Evolutionary conservation across 257 asterid genomes (phyloP).

Genomic region (Solanum sejunctum): DNA sequence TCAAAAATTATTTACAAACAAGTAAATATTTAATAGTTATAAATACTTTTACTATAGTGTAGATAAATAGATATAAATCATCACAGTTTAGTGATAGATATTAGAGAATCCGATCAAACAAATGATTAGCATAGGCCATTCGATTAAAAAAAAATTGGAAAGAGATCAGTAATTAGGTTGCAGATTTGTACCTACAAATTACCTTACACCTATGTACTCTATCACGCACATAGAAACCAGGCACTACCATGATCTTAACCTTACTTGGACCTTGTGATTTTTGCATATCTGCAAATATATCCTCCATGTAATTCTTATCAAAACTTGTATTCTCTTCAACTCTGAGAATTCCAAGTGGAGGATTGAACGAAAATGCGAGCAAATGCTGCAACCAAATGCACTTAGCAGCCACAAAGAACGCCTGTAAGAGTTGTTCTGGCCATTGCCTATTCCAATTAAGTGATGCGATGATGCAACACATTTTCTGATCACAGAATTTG

Average conservation of each 20-base stretch:
- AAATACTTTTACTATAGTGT: too few relatives aligned
- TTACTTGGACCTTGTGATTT: conserved; percentile 35
- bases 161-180: conserved; percentile 2
- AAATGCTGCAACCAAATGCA: conserved; percentile 92
- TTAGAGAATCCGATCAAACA: not conserved
- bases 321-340: conserved; percentile 52
- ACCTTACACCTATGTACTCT: conserved; percentile 74
- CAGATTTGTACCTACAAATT: conserved; percentile 57
- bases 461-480: conserved; percentile 48
- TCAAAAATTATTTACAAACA: too few relatives aligned
- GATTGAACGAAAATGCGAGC: conserved; percentile 70
- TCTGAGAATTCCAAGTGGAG: conserved; percentile 44
- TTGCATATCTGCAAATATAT: conserved; percentile 43
- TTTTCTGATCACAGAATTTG: conserved; percentile 81
- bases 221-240: conserved; percentile 74
- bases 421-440: conserved; percentile 87
- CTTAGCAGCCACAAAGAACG: conserved; percentile 75
- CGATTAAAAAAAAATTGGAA: not conserved
- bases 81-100: too few relatives aligned
- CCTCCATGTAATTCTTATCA: conserved; percentile 69
- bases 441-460: conserved; percentile 75
- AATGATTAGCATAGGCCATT: not conserved
- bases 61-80: too few relatives aligned
- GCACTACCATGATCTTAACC: conserved; percentile 84
- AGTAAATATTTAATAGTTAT: too few relatives aligned